Evolutionary conservation across 805 yeast species (phyloP).

Genomic region (Pichia nanzhaoensis): DNA sequence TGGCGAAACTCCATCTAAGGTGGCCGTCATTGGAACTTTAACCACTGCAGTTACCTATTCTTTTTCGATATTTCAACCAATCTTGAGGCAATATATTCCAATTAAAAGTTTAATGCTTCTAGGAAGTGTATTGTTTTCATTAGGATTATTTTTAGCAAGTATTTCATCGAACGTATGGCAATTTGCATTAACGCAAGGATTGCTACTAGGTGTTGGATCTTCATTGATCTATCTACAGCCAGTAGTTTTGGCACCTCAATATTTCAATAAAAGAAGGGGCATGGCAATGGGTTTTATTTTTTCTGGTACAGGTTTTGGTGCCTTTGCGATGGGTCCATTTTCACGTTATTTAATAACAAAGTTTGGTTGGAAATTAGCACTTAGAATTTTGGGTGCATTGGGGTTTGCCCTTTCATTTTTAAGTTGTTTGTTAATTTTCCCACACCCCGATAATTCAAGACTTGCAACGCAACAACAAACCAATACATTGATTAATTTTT

Average conservation of each 20-base stretch:
- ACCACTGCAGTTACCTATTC: conserved; percentile 29
- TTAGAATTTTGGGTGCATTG: conserved; percentile 29
- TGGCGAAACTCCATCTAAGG: conserved; percentile 20
- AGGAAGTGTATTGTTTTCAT: conserved; percentile 25
- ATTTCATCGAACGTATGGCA: conserved; percentile 32
- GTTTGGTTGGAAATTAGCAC: conserved; percentile 34
- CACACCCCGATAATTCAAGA: not conserved
- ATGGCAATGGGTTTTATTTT: conserved; percentile 35
- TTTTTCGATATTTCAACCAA: conserved; percentile 25
- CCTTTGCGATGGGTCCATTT: conserved; percentile 33
- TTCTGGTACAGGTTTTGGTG: conserved; percentile 40
- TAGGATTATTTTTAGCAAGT: conserved; percentile 26
- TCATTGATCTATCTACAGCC: conserved; percentile 45
- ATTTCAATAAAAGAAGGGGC: conserved; percentile 48
- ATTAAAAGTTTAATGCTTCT: conserved; percentile 24
- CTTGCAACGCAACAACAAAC: not conserved
- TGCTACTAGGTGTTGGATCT: conserved; percentile 46
- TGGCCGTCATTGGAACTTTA: conserved; percentile 32
- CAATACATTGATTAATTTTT: not conserved
- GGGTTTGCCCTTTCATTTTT: conserved; percentile 15
- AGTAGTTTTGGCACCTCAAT: conserved; percentile 45
- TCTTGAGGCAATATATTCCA: conserved; percentile 16
- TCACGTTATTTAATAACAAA: conserved; percentile 32
- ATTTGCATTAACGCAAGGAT: conserved; percentile 47
- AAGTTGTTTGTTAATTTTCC: conserved; percentile 3